Percentiles rank a stretch among this genome's conserved stretches.
Evolutionary conservation across 2,329 filamentous ascomycete genomes (phyloP).

Genomic region (Ascochyta rabiei): DNA sequence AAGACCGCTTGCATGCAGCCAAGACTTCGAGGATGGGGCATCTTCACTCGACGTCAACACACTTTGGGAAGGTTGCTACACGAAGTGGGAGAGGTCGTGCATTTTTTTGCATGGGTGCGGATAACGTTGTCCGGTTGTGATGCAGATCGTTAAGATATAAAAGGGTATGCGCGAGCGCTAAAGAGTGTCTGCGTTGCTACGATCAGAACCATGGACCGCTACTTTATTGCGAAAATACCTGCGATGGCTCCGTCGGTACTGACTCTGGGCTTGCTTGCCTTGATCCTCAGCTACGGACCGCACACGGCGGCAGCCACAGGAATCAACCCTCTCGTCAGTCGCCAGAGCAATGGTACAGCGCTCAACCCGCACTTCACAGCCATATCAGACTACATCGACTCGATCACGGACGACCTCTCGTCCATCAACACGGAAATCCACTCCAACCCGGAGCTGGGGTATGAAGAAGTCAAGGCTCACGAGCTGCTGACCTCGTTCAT

Average conservation of each 20-base stretch:
- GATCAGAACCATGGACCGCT: not conserved
- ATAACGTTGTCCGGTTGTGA: not conserved
- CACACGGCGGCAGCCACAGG: not conserved
- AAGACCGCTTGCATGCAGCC: slow-evolving; percentile 11
- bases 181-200: no score
- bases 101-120: not conserved
- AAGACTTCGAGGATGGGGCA: slow-evolving; percentile 10
- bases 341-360: slow-evolving; percentile 14
- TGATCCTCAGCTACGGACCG: slow-evolving; percentile 3
- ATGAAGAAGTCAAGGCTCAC: slow-evolving; percentile 58
- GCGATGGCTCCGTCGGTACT: slow-evolving; percentile 4
- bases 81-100: not conserved
- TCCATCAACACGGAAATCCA: slow-evolving; percentile 58
- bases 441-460: slow-evolving; percentile 59
- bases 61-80: slow-evolving; percentile 9
- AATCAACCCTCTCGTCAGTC: not conserved
- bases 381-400: slow-evolving; percentile 23
- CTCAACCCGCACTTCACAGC: slow-evolving; percentile 10
- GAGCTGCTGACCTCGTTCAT: slow-evolving; percentile 58
- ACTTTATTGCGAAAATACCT: slow-evolving; percentile 4
- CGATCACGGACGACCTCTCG: slow-evolving; percentile 44
- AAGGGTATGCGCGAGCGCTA: not conserved
- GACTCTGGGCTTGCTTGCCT: slow-evolving; percentile 3
- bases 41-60: not conserved
- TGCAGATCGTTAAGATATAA: not conserved